These are phyloP conservation scores for Carallia brachiata DNA, from an alignment of 345 rosid species.

Conservation along the genomic window DNA sequence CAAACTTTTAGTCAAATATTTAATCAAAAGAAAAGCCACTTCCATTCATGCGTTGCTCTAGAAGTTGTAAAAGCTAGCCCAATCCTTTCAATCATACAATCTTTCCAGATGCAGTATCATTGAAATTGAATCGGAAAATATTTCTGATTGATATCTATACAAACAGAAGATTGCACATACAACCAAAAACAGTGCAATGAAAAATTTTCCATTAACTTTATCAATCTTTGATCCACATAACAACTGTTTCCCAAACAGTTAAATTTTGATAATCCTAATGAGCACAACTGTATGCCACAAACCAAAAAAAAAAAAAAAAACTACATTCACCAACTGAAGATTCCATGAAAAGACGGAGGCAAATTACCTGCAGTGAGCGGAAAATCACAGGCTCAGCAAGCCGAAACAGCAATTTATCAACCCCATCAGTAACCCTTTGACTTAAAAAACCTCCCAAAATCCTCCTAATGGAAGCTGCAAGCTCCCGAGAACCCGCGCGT, in stretches of 20 bases:
- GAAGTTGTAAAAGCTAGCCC: not conserved
- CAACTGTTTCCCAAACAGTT: not conserved
- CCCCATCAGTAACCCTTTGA: constrained; percentile 71
- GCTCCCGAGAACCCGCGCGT: constrained; percentile 43
- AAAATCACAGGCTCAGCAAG: constrained; percentile 87
- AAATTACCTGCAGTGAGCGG: constrained; percentile 75
- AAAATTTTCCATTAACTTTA: not conserved
- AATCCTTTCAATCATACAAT: too few species aligned
- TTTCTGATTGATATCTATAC: not conserved
- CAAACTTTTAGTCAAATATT: not conserved
- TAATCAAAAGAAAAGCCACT: not conserved
- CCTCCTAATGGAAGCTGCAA: constrained; percentile 75
- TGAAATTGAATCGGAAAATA: not conserved
- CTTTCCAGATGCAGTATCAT: not conserved
- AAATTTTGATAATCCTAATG: not conserved
- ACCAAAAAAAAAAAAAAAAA: not conserved
- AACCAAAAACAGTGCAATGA: not conserved
- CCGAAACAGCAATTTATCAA: constrained; percentile 77
- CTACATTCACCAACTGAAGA: not conserved
- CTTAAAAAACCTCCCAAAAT: constrained; percentile 71
- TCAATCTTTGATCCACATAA: not conserved
- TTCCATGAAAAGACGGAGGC: not conserved
- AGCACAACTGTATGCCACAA: not conserved
- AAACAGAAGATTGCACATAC: not conserved
- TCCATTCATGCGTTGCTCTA: not conserved